These are phyloP conservation scores for Xerocomus brunneocitrinus DNA, from an alignment of 768 basidiomycete species.

Conservation along the genomic window DNA sequence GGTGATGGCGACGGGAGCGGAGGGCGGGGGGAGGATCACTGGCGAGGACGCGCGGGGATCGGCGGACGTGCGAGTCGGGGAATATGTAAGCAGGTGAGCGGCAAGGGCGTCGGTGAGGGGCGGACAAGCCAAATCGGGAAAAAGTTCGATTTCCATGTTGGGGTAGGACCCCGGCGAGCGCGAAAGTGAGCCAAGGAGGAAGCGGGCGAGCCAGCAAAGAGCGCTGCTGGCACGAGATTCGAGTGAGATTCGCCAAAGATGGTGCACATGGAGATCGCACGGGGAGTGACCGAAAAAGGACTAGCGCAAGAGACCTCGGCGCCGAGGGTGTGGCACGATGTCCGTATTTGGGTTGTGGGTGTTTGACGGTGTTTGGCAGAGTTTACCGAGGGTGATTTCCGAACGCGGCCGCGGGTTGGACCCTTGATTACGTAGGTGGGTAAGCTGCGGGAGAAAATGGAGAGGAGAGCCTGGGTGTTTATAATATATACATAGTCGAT, in stretches of 20 bases:
- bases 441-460: conserved; percentile 31
- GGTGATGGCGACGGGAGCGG: conserved; percentile 20
- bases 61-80: conserved; percentile 18
- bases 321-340: conserved; percentile 36
- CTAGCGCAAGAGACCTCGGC: conserved; percentile 33
- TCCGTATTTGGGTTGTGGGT: conserved; percentile 19
- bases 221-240: conserved; percentile 29
- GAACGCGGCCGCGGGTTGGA: conserved; percentile 37
- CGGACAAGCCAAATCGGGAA: conserved; percentile 11
- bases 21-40: conserved; percentile 9
- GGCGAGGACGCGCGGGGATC: conserved; percentile 13
- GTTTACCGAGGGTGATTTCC: conserved; percentile 38
- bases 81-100: conserved; percentile 21
- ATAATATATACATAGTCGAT: conserved; percentile 37
- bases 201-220: conserved; percentile 28
- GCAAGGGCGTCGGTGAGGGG: conserved; percentile 20
- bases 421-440: conserved; percentile 33
- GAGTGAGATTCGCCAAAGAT: conserved; percentile 31
- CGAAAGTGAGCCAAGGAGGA: conserved; percentile 26
- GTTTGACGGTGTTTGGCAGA: conserved; percentile 18
- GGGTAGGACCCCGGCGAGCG: conserved; percentile 29
- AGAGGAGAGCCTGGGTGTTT: conserved; percentile 31
- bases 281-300: conserved; percentile 31
- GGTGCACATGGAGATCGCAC: conserved; percentile 32
- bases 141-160: conserved; percentile 18